Percentiles rank a stretch among this genome's conserved stretches.
phyloP scores from a whole-genome alignment of 2,329 filamentous ascomycete genomes.

The Cryoendolithus antarcticus region DNA sequence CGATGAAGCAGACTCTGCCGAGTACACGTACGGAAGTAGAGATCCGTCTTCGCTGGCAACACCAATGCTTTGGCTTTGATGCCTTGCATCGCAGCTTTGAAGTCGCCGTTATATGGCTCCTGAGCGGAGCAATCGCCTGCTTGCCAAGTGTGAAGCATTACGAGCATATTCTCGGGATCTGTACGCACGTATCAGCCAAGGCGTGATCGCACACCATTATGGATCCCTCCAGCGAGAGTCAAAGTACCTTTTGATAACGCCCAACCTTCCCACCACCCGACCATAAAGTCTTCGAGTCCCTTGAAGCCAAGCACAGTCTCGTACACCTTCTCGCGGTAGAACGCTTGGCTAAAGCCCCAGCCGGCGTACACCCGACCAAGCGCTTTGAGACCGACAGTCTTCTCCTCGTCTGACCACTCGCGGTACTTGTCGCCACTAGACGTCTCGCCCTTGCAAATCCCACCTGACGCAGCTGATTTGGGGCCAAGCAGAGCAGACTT shows the following conservation, averaged over 20 bases:
- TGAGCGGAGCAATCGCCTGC: constrained; percentile 57
- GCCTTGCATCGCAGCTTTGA: constrained; percentile 43
- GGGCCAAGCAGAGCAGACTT: constrained; percentile 48
- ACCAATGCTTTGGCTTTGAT: constrained; percentile 65
- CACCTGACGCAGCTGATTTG: constrained; percentile 42
- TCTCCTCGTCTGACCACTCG: constrained; percentile 37
- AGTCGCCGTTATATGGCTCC: constrained; percentile 48
- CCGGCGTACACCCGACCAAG: constrained; percentile 58
- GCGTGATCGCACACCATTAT: not conserved
- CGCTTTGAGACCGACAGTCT: constrained; percentile 50
- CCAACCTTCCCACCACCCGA: constrained; percentile 66
- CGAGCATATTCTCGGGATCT: constrained; percentile 62
- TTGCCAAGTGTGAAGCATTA: constrained; percentile 72
- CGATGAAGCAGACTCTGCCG: too few relatives aligned
- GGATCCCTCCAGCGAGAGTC: not conserved
- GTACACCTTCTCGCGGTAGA: constrained; percentile 61
- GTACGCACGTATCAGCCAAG: not conserved
- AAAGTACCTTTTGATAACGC: constrained; percentile 49
- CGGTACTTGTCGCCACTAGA: constrained; percentile 21
- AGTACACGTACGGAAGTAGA: constrained; percentile 56
- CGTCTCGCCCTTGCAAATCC: constrained; percentile 36
- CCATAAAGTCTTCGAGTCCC: constrained; percentile 60
- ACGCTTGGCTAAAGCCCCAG: constrained; percentile 69
- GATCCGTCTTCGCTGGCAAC: constrained; percentile 58
- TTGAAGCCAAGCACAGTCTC: constrained; percentile 53